Evolutionary conservation across 1,139 yeast genomes (phyloP).

Genomic region (Kazachstania sp.): DNA sequence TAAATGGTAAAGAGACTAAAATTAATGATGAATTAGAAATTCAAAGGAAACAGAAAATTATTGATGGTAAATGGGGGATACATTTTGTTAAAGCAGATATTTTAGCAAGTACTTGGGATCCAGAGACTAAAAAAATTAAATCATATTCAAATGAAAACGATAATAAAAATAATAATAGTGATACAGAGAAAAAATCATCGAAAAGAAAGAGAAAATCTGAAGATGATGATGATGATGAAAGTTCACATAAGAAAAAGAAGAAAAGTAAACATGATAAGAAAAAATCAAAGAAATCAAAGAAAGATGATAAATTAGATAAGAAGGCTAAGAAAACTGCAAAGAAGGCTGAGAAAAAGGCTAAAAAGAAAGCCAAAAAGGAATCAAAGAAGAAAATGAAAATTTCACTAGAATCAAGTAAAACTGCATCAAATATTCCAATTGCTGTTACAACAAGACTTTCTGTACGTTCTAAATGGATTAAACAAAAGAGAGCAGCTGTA

Average conservation of each 20-base stretch:
- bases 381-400: background rate
- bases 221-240: constrained; percentile 26
- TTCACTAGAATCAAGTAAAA: constrained; percentile 12
- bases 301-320: constrained; percentile 28
- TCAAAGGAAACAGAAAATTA: constrained; percentile 55
- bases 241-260: constrained; percentile 25
- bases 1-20: constrained; percentile 66
- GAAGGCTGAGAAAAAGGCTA: constrained; percentile 16
- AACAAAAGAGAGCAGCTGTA: constrained; percentile 82
- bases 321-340: constrained; percentile 25
- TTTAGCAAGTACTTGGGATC: constrained; percentile 76
- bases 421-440: constrained; percentile 27
- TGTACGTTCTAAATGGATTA: constrained; percentile 77
- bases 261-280: background rate
- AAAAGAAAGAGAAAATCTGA: constrained; percentile 17
- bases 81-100: constrained; percentile 80
- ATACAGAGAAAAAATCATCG: constrained; percentile 22
- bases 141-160: constrained; percentile 21
- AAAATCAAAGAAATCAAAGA: constrained; percentile 19
- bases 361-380: constrained; percentile 25
- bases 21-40: constrained; percentile 53
- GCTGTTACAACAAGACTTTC: constrained; percentile 58
- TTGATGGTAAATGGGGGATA: constrained; percentile 80
- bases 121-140: constrained; percentile 40
- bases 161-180: constrained; percentile 16